A percentile compares a stretch with the other conserved stretches of the same genome.
Evolutionary conservation across 2,329 filamentous ascomycete genomes (phyloP).

Genomic region (Diplodia sapinea): DNA sequence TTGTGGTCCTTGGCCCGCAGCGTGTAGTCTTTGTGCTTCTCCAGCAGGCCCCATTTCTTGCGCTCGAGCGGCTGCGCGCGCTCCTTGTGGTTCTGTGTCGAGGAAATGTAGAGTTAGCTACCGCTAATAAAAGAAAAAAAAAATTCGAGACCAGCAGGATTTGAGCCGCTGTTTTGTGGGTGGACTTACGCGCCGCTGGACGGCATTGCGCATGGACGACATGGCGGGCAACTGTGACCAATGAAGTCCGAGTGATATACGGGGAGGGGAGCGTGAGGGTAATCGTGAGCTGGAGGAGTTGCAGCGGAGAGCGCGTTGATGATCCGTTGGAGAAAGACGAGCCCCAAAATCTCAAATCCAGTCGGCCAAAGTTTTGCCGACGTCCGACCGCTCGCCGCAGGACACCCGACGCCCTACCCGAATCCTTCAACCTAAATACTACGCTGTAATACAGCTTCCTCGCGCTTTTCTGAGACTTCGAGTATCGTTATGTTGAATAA

Average conservation of each 20-base stretch:
- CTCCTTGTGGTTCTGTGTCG: slow-evolving; percentile 83
- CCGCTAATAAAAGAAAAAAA: not conserved
- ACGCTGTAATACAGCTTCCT: too few relatives aligned
- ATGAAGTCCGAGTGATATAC: not conserved
- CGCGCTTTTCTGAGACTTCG: too few relatives aligned
- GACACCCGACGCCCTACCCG: not conserved
- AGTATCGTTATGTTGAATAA: not conserved
- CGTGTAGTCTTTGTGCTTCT: slow-evolving; percentile 88
- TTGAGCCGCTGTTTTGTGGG: not conserved
- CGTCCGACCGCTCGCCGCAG: not conserved
- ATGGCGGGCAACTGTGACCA: slow-evolving; percentile 11
- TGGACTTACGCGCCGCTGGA: slow-evolving; percentile 34
- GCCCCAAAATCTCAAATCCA: slow-evolving; percentile 22
- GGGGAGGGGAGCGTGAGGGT: not conserved
- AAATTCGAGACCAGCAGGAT: too few relatives aligned
- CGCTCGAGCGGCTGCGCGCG: slow-evolving; percentile 85
- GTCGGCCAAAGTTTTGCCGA: slow-evolving; percentile 21
- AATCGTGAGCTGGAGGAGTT: not conserved
- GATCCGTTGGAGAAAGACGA: not conserved
- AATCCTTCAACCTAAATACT: not conserved
- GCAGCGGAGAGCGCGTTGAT: not conserved
- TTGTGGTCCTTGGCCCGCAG: slow-evolving; percentile 70
- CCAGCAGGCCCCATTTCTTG: slow-evolving; percentile 84
- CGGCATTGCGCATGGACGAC: slow-evolving; percentile 41
- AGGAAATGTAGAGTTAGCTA: not conserved